Base-by-base conservation (phyloP, 768 basidiomycete genomes). In the Macrocybe gigantea region DNA sequence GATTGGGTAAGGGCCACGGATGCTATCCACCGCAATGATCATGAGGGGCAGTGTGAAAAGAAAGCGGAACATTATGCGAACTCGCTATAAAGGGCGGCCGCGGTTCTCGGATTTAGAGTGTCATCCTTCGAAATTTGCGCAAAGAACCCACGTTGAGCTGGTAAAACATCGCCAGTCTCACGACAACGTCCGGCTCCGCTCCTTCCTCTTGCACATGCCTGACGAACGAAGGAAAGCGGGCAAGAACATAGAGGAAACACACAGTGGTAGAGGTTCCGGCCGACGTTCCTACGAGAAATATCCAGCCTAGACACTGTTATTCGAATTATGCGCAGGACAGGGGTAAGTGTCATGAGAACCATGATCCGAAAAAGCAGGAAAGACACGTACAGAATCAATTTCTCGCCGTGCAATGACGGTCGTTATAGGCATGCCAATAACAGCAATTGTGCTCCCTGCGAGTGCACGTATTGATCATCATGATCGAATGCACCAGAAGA, bases 31-130 rank as follows among this genome's bases (percentile, higher is more conserved):
- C 5, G 77, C 85, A 38, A 91, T 63, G 41, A 81, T 67, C 45
- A 92, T 64, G 33, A 92, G 63, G 1, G 89, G 87, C 3, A 85
- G 32, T 0, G 83, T 80, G 67, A 85, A 87, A 33, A 85, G 54
- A 66, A 90, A 87, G 11, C 89, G 78, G 58, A 91, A 91, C 13
- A 82, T 62, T 40, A 92, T 79, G 22, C 89, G 81, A 31, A 80
- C 75, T 50, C 78, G 69, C 88, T 90, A 41, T 32, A 49, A 34
- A 49, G 38, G 13, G 42, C 9, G 4, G 22, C 33, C 10, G 31
- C 12, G 33, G 31, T n/a, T 37, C 15, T 11, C 29, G 7, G 12
- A 7, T 13, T 13, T 31, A 14, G 41, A 6, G 10, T 38, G 47
- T 32, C 29, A 30, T 13, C 35, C 7, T 14, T 48, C 9, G 42